Evolutionary conservation across 768 basidiomycete genomes (phyloP), one percentile per base, ranked within the genome.

Genomic region (Leucocoprinus sp.): DNA sequence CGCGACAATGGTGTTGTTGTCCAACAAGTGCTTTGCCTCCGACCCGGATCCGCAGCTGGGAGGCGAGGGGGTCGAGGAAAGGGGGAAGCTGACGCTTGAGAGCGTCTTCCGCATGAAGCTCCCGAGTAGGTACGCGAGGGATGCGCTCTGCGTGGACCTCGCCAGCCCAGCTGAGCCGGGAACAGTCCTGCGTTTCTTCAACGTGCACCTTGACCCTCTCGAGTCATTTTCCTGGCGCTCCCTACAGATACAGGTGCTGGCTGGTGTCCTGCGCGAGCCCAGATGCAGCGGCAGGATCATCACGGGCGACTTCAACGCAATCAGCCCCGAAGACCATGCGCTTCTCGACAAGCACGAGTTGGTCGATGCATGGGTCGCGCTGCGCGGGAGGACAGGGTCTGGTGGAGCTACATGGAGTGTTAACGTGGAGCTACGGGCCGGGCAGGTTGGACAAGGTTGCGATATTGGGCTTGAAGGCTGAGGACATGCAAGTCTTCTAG

Each of bases 241-340:
- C 29, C 34, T 50, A 48, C 66, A 67, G 61, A 54, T 71, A 50
- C 28, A 59, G 39, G 52, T 61, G 6, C 57, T 68, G 8, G 62
- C 61, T 22, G 28, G 50, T 55, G 18, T 68, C 55, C 64, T 70
- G 43, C 65, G 61, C 55, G 68, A 70, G 61, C 55, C 58, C 4
- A 58, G 67, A 55, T 68, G 68, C 57, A 34, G 58, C 39, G 62
- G 67, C 22, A 66, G 70, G 1, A n/a, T 72, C 42, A 65, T 72
- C 34, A 69, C 68, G 12, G 69, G 70, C n/a, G 69, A 71, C 60
- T 70, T 71, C 63, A 69, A 70, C 53, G 64, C 71, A 24, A 64
- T 68, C 55, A 48, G 47, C 52, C 60, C 64, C 38, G 55, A 59
- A 40, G 68, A 72, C 54, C 36, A 64, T 45, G 43, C 2, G 37